Percentiles rank a stretch among this genome's conserved stretches.
Conservation (phyloP, 768 basidiomycete species). For the Russula emetica region DNA sequence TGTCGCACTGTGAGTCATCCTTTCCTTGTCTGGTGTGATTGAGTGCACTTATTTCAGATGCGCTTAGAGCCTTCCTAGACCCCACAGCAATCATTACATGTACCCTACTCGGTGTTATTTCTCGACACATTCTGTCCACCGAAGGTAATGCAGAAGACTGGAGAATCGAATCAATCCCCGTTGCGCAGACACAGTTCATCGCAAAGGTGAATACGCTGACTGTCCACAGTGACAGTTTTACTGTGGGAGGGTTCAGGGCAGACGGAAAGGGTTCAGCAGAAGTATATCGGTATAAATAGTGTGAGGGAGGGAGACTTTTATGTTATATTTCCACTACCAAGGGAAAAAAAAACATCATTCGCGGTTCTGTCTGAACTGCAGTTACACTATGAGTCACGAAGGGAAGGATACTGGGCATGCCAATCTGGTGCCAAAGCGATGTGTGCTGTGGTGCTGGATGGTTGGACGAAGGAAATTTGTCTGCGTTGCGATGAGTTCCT, state of each 20-base stretch:
- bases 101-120: conserved; percentile 58
- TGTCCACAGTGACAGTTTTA: conserved; percentile 44
- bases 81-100: conserved; percentile 48
- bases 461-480: too few relatives aligned
- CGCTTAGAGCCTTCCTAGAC: conserved; percentile 37
- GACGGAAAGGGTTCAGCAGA: conserved; percentile 54
- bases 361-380: not conserved
- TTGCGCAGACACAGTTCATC: conserved; percentile 40
- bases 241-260: conserved; percentile 58
- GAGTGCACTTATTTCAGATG: not conserved
- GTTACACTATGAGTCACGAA: too few relatives aligned
- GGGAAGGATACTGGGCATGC: too few relatives aligned
- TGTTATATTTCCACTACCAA: not conserved
- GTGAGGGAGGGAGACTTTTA: not conserved
- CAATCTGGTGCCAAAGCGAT: too few relatives aligned
- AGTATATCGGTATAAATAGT: conserved; percentile 9
- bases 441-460: too few relatives aligned
- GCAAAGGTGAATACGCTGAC: conserved; percentile 66
- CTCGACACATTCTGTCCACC: conserved; percentile 45
- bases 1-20: conserved; percentile 54
- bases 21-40: not conserved
- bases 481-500: too few relatives aligned
- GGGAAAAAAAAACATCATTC: not conserved
- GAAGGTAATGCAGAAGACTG: conserved; percentile 39
- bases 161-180: conserved; percentile 45